These are phyloP conservation scores for Fraxinus angustifolia DNA, from an alignment of 305 asterid genomes.

Conservation along the genomic window DNA sequence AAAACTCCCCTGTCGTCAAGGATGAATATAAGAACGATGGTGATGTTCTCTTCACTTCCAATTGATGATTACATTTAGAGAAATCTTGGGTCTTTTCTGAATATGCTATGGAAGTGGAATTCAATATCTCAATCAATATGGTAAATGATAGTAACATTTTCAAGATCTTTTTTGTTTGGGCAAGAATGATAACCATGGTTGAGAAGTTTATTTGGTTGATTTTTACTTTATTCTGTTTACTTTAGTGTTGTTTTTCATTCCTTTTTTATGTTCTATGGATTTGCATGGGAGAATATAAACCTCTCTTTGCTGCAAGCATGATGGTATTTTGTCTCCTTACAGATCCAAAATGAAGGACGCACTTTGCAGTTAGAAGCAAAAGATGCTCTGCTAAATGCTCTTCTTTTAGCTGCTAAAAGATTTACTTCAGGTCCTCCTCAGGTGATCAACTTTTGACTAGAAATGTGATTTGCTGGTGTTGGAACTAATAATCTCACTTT, in stretches of 20 bases:
- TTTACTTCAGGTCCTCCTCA: constrained; percentile 82
- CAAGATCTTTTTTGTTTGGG: constrained; percentile 94
- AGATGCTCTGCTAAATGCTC: constrained; percentile 70
- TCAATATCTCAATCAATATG: constrained; percentile 88
- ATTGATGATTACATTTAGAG: not conserved
- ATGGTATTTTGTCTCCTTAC: constrained; percentile 14
- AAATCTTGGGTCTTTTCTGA: not conserved
- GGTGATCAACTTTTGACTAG: constrained; percentile 39
- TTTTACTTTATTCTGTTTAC: not conserved
- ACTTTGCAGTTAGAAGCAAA: constrained; percentile 61
- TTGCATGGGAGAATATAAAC: not conserved
- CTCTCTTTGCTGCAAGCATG: not conserved
- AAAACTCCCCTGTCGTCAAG: not conserved
- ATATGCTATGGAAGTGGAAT: constrained; percentile 58
- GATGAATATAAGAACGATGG: not conserved
- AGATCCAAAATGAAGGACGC: constrained; percentile 75
- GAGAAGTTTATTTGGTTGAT: not conserved
- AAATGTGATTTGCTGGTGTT: constrained; percentile 8
- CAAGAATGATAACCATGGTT: constrained; percentile 69
- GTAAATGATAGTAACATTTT: constrained; percentile 77
- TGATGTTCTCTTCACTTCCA: not conserved
- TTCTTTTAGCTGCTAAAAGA: constrained; percentile 76
- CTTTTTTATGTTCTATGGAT: not conserved
- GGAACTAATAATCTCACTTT: not conserved
- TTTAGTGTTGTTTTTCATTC: not conserved